Base-by-base conservation (phyloP, 768 basidiomycete species). In the Pleurotus tuber-regium region DNA sequence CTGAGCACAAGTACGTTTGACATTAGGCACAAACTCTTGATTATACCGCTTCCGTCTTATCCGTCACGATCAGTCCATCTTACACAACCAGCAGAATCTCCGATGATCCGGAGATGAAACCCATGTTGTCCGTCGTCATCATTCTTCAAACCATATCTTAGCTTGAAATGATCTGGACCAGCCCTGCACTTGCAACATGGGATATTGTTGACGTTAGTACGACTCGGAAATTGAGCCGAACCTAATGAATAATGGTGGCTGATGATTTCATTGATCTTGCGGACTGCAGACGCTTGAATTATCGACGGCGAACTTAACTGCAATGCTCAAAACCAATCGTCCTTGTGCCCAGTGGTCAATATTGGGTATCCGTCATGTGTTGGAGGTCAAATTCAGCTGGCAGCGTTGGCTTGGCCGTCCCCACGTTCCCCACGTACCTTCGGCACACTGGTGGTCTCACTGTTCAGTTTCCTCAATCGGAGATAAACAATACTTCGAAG, bases 231-330 rank as follows among this genome's bases (percentile, higher is more conserved):
- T 35, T 35, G 16, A 33, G 23, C 46, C 46, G 46, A 48, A 33
- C 30, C 18, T 11, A 29, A 46, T 46, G 43, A 46, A 48, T 48
- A 31, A 48, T 48, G 31, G 29, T 26, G 35, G 10, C 21, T 31
- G 14, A 35, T 48, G 46, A 48, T 48, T 48, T 48, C 46, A 48
- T 42, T 42, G 7, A 14, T 9, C n/a, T 19, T 38, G 35, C 21
- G 31, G 7, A 16, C 31, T n/a, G 14, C 31, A 48, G 46, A 31
- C 46, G 46, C 46, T 48, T 12, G 46, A 19, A 42, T n/a, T 35
- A 35, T 48, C 31, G 46, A 48, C 46, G 46, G 46, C 46, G 46
- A 48, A 48, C 46, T 48, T 12, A 21, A 48, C 35, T 30, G 31
- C 21, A 48, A 38, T 38, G 35, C 21, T 35, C n/a, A n/a, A n/a